Evolutionary conservation across 2,329 filamentous ascomycete species (phyloP), one percentile per base, ranked within the genome.

Genomic region (Cytospora mali): DNA sequence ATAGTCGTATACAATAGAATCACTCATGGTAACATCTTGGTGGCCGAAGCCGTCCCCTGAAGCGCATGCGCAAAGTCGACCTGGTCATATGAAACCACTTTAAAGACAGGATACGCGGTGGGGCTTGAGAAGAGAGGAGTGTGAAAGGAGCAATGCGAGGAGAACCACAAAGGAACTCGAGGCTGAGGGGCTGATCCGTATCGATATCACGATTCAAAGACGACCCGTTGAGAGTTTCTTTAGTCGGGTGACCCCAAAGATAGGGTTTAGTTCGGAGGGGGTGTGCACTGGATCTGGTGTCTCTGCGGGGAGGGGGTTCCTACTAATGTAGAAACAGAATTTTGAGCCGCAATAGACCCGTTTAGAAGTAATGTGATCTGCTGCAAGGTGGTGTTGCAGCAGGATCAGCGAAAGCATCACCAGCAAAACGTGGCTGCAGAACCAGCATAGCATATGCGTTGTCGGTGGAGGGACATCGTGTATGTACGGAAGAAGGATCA

Each of bases 331-430:
- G 35, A 39, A 39, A 18, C 4, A 39, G 16, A 23, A 54, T 60
- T 60, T 60, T 60, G 58, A 60, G 58, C 58, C 58, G 58, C 58
- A 60, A 54, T 39, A 48, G 50, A 60, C 58, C n/a, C 58, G 50
- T 50, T 60, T 39, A 27, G 31, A 23, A 27, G 21, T 23, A 46
- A 53, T 23, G 16, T 29, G 28, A 50, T 23, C 58, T 48, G 28
- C 28, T 29, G 31, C 25, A 48, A 42, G 29, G 58, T 54, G 58
- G 50, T 54, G 29, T 54, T 48, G 58, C 58, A 14, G 58, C 50
- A 54, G 50, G 50, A 49, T 54, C 35, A 49, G 58, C 50, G 35
- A 48, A 39, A 60, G 14, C 58, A 49, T 54, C 58, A 28, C 13
- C 39, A 2, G 51, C 31, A 33, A 33, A 35, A 21, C 16, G 18